phyloP scores from a whole-genome alignment of 192 early-diverging fungal species.

The Umbelopsis sp. region DNA sequence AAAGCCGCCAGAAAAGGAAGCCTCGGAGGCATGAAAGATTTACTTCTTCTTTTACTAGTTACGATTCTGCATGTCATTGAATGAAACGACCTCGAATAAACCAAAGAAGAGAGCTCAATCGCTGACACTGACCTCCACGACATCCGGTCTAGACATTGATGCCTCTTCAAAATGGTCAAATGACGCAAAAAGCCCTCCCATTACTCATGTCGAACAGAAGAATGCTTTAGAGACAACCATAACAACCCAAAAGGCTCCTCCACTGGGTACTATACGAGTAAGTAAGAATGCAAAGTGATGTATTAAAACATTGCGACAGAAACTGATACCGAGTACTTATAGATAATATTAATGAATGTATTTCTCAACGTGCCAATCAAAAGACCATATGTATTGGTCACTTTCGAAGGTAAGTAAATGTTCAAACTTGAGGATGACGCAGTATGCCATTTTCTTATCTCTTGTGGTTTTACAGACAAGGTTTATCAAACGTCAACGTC shows the following conservation, averaged over 20 bases:
- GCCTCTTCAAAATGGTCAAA: neutral
- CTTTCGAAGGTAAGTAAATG: conserved; percentile 51
- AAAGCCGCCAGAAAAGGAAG: too few species aligned
- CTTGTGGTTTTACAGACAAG: conserved; percentile 49
- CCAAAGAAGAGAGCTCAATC: neutral
- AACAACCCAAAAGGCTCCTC: neutral
- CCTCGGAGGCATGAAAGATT: too few species aligned
- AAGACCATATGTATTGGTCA: conserved; percentile 63
- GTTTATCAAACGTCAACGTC: conserved; percentile 64
- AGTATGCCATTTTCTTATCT: neutral
- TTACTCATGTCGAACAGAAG: neutral
- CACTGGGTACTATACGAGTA: neutral
- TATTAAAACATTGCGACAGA: neutral
- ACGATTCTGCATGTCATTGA: neutral
- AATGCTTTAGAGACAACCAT: neutral
- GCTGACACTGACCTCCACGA: neutral
- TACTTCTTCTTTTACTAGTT: neutral
- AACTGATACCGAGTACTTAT: neutral
- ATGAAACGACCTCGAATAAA: neutral
- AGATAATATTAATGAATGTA: conserved; percentile 3
- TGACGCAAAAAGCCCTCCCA: neutral
- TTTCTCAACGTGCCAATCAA: conserved; percentile 59
- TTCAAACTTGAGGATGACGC: too few species aligned
- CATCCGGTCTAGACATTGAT: too few species aligned
- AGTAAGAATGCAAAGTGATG: neutral